Evolutionary conservation across 805 yeast species (phyloP), one percentile per base, ranked within the genome.

Genomic region (Wickerhamiella vanderwaltii): DNA sequence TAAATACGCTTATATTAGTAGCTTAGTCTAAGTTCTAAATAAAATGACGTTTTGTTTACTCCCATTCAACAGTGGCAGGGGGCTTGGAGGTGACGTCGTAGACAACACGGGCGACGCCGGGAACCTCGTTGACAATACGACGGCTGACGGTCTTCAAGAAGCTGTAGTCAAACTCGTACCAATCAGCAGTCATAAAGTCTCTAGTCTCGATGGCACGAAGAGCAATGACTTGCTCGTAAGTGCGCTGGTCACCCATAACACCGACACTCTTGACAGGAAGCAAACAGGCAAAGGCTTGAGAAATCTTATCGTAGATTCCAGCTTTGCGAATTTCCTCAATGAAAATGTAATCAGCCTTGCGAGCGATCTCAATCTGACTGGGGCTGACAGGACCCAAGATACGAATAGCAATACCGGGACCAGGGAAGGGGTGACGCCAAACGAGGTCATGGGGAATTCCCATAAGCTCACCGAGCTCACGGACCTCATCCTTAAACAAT

Each of bases 341-440:
- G 72, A 83, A 91, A 56, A 91, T 91, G 64, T 69, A 72, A 63
- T 91, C 99, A 48, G 99, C 98, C 62, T 85, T 88, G 67, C 97
- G 81, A 34, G 97, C 98, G 60, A 91, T 91, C 59, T 77, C 88
- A 44, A 91, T 91, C 69, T 91, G 98, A 51, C 71, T 77, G 52
- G 76, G 81, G 46, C 95, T 83, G 49, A 91, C 97, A 68, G 88
- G 97, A 54, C 99, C 99, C 37, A 91, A 71, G 43, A 91, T 93
- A 67, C 99, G 80, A 63, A 91, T 91, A 54, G 96, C 99, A 60
- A 91, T 82, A 70, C 99, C 99, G 62, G 99, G 99, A 62, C 99
- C 99, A 56, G 99, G 99, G 94, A 91, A 91, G 44, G 99, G 99
- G 63, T 91, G 99, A 73, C 99, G 84, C 97, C 97, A 88, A 52